Percentiles rank a stretch among this genome's conserved stretches.
These are phyloP conservation scores for Didymella segeticola DNA, from an alignment of 2,329 filamentous ascomycete genomes.

Conservation along the genomic window DNA sequence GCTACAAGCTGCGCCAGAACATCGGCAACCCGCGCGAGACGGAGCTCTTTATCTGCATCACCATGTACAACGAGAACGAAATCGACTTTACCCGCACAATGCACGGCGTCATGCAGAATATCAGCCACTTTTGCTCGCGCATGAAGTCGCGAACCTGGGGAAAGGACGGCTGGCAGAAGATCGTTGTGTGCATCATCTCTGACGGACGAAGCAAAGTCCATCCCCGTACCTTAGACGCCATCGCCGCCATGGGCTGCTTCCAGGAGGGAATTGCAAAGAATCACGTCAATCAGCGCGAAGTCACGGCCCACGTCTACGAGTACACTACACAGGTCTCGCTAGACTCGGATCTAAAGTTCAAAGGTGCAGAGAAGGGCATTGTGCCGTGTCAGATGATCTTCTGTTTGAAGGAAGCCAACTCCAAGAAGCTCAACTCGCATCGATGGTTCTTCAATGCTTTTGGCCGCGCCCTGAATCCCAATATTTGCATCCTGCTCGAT, in stretches of 20 bases:
- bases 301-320: conserved; percentile 97
- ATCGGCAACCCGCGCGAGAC: conserved; percentile 90
- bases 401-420: conserved; percentile 96
- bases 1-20: conserved; percentile 91
- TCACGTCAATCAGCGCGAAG: conserved; percentile 92
- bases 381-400: conserved; percentile 98
- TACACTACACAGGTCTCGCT: conserved; percentile 98
- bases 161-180: conserved; percentile 97
- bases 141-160: conserved; percentile 95
- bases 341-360: conserved; percentile 95
- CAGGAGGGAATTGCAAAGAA: conserved; percentile 99
- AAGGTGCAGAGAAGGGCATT: conserved; percentile 98
- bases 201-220: conserved; percentile 95
- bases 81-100: conserved; percentile 96
- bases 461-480: conserved; percentile 88
- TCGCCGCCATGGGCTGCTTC: conserved; percentile 97
- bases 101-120: conserved; percentile 99
- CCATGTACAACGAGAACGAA: conserved; percentile 99
- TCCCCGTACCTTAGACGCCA: conserved; percentile 87
- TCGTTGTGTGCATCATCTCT: conserved; percentile 95
- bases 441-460: conserved; percentile 99
- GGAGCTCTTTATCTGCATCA: conserved; percentile 94
- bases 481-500: conserved; percentile 95
- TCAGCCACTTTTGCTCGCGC: conserved; percentile 92
- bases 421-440: conserved; percentile 97